Conservation (phyloP, 2,329 filamentous ascomycete genomes). For the Fusarium sp. region DNA sequence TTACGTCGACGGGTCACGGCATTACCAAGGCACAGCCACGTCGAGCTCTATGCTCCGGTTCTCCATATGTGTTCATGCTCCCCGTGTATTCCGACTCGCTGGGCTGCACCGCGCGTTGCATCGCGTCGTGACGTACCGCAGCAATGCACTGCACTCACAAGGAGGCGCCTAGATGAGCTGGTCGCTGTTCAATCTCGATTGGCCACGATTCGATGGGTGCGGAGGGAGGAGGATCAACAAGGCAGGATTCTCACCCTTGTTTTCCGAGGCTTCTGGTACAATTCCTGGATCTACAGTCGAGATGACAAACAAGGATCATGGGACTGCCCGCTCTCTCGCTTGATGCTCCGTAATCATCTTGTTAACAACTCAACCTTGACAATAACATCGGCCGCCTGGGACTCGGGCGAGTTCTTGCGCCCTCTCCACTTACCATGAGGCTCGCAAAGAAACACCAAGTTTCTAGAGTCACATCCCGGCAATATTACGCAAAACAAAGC, state of each 20-base stretch:
- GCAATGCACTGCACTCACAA: slow-evolving; percentile 2
- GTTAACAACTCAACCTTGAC: slow-evolving; percentile 7
- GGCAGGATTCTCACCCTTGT: slow-evolving; percentile 28
- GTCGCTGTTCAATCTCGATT: slow-evolving; percentile 30
- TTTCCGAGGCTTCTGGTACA: slow-evolving; percentile 32
- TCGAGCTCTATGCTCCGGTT: neutral
- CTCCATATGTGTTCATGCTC: slow-evolving; percentile 6
- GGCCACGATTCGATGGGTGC: slow-evolving; percentile 19
- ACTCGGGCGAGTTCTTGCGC: slow-evolving; percentile 22
- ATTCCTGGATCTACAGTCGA: slow-evolving; percentile 37
- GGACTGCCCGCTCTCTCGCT: slow-evolving; percentile 33
- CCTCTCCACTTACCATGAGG: slow-evolving; percentile 19
- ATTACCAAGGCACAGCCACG: slow-evolving; percentile 33
- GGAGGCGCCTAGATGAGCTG: neutral
- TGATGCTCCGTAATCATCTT: slow-evolving; percentile 32
- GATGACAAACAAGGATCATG: slow-evolving; percentile 37
- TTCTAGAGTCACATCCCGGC: neutral
- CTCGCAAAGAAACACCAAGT: neutral
- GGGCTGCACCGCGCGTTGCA: slow-evolving; percentile 8
- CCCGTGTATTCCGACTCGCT: slow-evolving; percentile 8
- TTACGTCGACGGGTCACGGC: slow-evolving; percentile 15
- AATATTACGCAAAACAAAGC: slow-evolving; percentile 1
- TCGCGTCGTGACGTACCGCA: slow-evolving; percentile 24
- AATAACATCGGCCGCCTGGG: slow-evolving; percentile 10
- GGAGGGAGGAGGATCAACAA: slow-evolving; percentile 27